Conservation (phyloP, 1,284 basidiomycete genomes). For the Ganoderma sinense region DNA sequence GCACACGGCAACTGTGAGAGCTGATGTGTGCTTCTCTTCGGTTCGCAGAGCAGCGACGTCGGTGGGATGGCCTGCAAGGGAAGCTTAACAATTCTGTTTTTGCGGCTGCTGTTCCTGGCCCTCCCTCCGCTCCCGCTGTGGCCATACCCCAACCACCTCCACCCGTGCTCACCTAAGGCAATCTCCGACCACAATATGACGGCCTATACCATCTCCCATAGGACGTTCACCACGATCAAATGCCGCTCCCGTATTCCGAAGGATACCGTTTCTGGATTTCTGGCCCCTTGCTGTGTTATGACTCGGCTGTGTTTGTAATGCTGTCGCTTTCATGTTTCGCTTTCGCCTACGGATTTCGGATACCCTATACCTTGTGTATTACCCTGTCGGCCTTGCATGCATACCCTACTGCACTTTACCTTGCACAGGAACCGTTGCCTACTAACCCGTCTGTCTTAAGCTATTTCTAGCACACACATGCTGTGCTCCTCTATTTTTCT, state of each 20-base stretch:
- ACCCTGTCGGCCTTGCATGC: not conserved
- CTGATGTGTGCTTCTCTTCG: not conserved
- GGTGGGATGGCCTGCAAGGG: constrained; percentile 55
- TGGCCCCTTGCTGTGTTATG: not conserved
- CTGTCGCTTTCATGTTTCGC: constrained; percentile 18
- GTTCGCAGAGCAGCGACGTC: constrained; percentile 57
- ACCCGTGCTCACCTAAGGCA: not conserved
- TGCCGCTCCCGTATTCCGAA: not conserved
- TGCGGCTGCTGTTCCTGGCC: constrained; percentile 50
- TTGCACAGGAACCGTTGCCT: not conserved
- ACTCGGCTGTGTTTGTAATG: constrained; percentile 3
- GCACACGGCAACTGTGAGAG: not conserved
- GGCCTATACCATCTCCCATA: not conserved
- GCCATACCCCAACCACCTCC: not conserved
- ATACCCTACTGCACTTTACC: not conserved
- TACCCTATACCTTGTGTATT: not conserved
- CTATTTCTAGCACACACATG: constrained; percentile 30
- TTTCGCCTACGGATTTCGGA: constrained; percentile 19
- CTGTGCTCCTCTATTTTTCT: constrained; percentile 19
- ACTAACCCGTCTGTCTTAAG: not conserved
- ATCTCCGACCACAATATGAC: not conserved
- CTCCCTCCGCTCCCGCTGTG: constrained; percentile 24
- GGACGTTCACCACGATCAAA: not conserved
- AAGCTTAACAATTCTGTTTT: constrained; percentile 57
- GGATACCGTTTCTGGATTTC: not conserved